Percentiles rank a stretch among this genome's conserved stretches.
phyloP scores from a whole-genome alignment of 179 eudicot genomes.

The Silene coronaria region DNA sequence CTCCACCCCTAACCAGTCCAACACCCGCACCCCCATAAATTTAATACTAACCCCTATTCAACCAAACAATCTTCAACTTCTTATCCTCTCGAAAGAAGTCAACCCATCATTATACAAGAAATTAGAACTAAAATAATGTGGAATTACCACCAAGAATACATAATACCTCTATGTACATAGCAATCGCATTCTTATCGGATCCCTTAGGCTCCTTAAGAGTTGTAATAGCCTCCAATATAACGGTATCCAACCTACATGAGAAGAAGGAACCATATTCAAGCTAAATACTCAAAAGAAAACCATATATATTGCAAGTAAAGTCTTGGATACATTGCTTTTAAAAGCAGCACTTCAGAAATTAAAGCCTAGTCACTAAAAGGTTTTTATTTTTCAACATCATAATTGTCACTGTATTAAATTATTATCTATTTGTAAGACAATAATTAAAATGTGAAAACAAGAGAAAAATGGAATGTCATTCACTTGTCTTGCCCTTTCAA shows the following conservation, averaged over 20 bases:
- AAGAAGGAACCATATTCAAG: constrained; percentile 11
- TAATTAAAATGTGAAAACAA: background rate
- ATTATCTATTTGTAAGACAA: background rate
- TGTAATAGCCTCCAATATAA: constrained; percentile 59
- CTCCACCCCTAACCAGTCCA: too few relatives aligned
- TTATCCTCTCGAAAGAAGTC: too few relatives aligned
- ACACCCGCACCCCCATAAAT: too few relatives aligned
- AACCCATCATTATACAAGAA: background rate
- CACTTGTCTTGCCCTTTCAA: too few relatives aligned
- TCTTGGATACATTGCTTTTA: background rate
- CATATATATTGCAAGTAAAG: background rate
- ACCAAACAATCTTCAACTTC: too few relatives aligned
- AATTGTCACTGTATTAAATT: background rate
- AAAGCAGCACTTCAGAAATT: background rate
- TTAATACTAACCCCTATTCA: too few relatives aligned
- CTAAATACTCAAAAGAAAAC: constrained; percentile 1
- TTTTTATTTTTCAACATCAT: background rate
- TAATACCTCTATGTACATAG: constrained; percentile 66
- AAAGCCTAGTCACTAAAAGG: background rate
- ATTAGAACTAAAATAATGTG: background rate
- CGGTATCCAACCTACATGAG: constrained; percentile 51
- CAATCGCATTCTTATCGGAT: constrained; percentile 57
- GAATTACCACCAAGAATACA: constrained; percentile 1
- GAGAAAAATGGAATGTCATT: background rate
- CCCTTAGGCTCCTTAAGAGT: constrained; percentile 69